Evolutionary conservation across 495 filamentous ascomycete species (phyloP).

Genomic region (Neurospora intermedia): DNA sequence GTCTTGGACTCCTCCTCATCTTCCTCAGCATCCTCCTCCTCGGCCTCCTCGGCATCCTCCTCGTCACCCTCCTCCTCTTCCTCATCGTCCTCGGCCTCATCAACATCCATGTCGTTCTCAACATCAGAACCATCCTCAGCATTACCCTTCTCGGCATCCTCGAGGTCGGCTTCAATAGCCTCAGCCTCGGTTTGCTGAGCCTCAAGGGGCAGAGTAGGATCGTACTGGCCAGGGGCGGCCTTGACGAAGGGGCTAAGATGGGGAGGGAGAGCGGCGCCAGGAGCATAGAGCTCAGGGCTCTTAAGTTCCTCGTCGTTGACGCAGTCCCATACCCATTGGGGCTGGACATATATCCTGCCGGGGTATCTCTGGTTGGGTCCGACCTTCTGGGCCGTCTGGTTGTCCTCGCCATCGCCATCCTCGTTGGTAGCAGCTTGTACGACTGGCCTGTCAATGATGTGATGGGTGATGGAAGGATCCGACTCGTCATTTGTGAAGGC

Average conservation of each 20-base stretch:
- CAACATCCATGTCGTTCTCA: slow-evolving; percentile 34
- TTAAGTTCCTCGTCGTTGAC: slow-evolving; percentile 83
- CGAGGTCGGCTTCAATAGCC: slow-evolving; percentile 51
- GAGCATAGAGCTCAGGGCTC: slow-evolving; percentile 76
- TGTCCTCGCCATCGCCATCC: slow-evolving; percentile 45
- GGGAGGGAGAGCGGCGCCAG: slow-evolving; percentile 79
- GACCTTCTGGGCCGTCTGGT: slow-evolving; percentile 43
- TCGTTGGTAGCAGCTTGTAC: slow-evolving; percentile 50
- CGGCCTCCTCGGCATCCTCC: slow-evolving; percentile 32
- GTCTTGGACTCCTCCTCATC: slow-evolving; percentile 40
- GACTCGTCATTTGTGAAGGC: slow-evolving; percentile 82
- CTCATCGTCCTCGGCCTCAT: slow-evolving; percentile 34
- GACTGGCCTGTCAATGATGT: slow-evolving; percentile 81
- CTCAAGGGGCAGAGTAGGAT: slow-evolving; percentile 69
- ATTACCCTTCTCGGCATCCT: slow-evolving; percentile 37
- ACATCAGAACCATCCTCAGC: slow-evolving; percentile 24
- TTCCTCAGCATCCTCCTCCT: slow-evolving; percentile 34
- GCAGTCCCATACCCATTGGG: slow-evolving; percentile 97
- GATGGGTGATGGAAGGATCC: slow-evolving; percentile 85
- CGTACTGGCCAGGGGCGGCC: slow-evolving; percentile 70
- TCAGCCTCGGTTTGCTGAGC: slow-evolving; percentile 79
- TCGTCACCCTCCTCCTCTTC: slow-evolving; percentile 32
- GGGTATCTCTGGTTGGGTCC: slow-evolving; percentile 59
- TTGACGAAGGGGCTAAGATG: slow-evolving; percentile 97
- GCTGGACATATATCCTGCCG: slow-evolving; percentile 84